phyloP scores from a whole-genome alignment of 78 protist genomes.

The Emiliania huxleyi region DNA sequence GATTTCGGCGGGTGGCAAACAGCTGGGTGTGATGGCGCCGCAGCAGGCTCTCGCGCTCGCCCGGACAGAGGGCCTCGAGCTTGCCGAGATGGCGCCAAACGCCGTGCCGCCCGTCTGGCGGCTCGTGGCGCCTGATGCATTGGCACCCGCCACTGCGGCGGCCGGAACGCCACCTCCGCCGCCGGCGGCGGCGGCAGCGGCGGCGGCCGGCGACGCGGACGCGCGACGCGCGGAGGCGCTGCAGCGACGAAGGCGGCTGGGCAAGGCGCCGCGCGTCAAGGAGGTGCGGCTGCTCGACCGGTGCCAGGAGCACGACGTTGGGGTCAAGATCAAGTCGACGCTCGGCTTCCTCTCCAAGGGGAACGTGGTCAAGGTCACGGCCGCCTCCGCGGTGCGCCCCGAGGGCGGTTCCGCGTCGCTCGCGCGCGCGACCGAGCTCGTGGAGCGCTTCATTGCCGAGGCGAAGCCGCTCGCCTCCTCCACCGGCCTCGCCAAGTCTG shows the following conservation, averaged over 20 bases:
- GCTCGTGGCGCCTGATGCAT: neutral
- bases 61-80: neutral
- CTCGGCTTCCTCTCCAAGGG: neutral
- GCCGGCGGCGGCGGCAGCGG: neutral
- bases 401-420: neutral
- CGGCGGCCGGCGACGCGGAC: neutral
- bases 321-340: neutral
- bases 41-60: neutral
- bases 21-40: neutral
- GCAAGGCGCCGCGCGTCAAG: neutral
- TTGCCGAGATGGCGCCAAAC: neutral
- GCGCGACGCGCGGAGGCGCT: neutral
- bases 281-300: neutral
- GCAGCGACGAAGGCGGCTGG: neutral
- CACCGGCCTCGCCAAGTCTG: neutral
- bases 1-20: neutral
- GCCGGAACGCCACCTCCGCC: neutral
- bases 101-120: neutral
- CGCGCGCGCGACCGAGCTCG: neutral
- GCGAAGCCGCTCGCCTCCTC: neutral
- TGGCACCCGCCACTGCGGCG: neutral
- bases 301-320: neutral
- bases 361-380: neutral
- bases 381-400: neutral
- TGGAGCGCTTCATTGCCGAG: neutral